Base-by-base conservation (phyloP, 2,329 filamentous ascomycete genomes). In the Talaromyces albobiverticillius region DNA sequence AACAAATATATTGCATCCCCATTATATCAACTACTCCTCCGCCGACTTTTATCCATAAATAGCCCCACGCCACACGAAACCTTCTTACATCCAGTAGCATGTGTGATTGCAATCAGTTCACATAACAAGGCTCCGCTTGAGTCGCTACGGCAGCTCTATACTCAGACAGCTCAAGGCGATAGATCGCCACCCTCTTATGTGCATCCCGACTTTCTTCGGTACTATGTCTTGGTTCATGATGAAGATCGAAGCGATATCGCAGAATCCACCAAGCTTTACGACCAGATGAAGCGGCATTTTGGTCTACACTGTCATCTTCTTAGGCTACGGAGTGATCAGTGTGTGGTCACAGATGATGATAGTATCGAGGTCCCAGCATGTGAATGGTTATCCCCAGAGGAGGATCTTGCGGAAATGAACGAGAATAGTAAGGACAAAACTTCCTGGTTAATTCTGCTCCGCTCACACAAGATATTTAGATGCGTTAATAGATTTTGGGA, bases 231-330 rank as follows among this genome's bases (percentile, higher is more conserved):
- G 40, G 87, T 99, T 16, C 94, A 99, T 65, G 94, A 99, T 63
- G 95, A 99, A 73, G 94, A 99, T 67, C 85, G 85, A 57, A 93
- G 96, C 66, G 92, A 99, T 67, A 95, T 97, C 57, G 84, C 84
- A 34, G 88, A 91, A 71, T 95, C 92, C 11, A 93, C 93, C 71
- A 83, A 85, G 16, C 78, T 97, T 25, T 99, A 96, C 71, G 94
- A 99, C 63, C 90, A 96, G 71, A 99, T 99, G 95, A 99, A 97
- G 73, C 85, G 94, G n/a, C 90, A 96, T 72, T 90, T 99, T 60
- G 94, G 94, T 1, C 77, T 97, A 46, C 92, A 99, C 71, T 99
- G 94, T 67, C 94, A 99, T 72, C 79, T 99, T 10, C 78, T 99
- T 31, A 81, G 95, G 59, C 76, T 99, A 48, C 83, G 93, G 62